phyloP scores from a whole-genome alignment of 1,139 yeast genomes.

The Saccharomyces uvarum region DNA sequence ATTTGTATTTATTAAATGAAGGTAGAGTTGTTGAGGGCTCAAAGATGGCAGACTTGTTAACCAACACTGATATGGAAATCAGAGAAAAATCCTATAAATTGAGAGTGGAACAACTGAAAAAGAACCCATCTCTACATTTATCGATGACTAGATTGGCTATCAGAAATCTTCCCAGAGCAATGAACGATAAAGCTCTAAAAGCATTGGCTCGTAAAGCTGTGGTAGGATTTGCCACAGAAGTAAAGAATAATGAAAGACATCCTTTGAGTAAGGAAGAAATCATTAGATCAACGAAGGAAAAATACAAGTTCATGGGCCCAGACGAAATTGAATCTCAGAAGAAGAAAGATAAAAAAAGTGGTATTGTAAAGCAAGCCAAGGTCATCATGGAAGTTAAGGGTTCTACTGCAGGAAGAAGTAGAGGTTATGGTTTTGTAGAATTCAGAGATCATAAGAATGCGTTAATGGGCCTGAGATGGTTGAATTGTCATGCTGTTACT shows the following conservation, averaged over 20 bases:
- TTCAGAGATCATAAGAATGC: constrained; percentile 90
- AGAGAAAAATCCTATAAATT: constrained; percentile 82
- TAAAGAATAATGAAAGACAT: constrained; percentile 64
- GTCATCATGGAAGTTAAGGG: constrained; percentile 88
- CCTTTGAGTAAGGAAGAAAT: constrained; percentile 86
- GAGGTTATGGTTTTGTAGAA: constrained; percentile 96
- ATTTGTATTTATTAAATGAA: constrained; percentile 78
- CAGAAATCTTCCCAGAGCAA: constrained; percentile 85
- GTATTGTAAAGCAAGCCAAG: constrained; percentile 90
- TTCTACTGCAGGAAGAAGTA: constrained; percentile 76
- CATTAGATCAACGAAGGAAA: constrained; percentile 64
- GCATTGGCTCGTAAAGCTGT: constrained; percentile 92
- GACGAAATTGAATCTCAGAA: constrained; percentile 38
- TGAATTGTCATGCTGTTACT: constrained; percentile 84
- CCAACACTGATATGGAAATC: constrained; percentile 71
- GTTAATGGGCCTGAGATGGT: constrained; percentile 93
- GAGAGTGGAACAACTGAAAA: constrained; percentile 83
- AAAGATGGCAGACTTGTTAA: constrained; percentile 61
- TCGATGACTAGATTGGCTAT: constrained; percentile 90
- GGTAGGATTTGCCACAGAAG: constrained; percentile 92
- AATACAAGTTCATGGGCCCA: constrained; percentile 41
- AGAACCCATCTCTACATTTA: constrained; percentile 83
- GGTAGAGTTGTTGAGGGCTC: constrained; percentile 83
- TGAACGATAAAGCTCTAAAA: constrained; percentile 81
- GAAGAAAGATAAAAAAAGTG: constrained; percentile 66